phyloP scores from a whole-genome alignment of 257 asterid species.

The Datura wrightii region DNA sequence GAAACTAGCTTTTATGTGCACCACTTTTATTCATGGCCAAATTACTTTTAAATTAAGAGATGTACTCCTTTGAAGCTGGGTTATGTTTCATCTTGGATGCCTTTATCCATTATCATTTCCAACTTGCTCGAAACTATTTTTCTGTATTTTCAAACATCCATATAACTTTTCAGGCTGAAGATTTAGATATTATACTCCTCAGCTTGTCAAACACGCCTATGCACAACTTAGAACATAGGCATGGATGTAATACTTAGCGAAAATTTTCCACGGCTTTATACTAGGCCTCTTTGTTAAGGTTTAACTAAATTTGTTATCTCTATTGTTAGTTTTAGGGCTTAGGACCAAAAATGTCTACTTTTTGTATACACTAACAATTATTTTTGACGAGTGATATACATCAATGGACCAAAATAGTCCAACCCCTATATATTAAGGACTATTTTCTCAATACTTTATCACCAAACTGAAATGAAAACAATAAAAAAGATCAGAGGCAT shows the following conservation, averaged over 20 bases:
- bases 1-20: background rate
- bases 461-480: conserved; percentile 22
- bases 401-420: background rate
- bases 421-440: background rate
- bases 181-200: background rate
- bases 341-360: background rate
- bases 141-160: background rate
- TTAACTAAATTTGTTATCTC: background rate
- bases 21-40: background rate
- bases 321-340: background rate
- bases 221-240: background rate
- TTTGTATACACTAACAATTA: background rate
- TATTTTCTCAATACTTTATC: background rate
- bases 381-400: background rate
- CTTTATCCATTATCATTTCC: background rate
- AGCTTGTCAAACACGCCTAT: background rate
- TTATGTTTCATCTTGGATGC: background rate
- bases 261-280: background rate
- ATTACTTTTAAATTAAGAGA: background rate
- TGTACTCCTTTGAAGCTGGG: background rate
- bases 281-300: background rate
- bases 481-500: conserved; percentile 2
- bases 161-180: background rate
- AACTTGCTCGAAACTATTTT: background rate
- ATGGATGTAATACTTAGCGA: background rate